Conservation (phyloP, 2,329 filamentous ascomycete species). For the Chaetomiaceae sp. region DNA sequence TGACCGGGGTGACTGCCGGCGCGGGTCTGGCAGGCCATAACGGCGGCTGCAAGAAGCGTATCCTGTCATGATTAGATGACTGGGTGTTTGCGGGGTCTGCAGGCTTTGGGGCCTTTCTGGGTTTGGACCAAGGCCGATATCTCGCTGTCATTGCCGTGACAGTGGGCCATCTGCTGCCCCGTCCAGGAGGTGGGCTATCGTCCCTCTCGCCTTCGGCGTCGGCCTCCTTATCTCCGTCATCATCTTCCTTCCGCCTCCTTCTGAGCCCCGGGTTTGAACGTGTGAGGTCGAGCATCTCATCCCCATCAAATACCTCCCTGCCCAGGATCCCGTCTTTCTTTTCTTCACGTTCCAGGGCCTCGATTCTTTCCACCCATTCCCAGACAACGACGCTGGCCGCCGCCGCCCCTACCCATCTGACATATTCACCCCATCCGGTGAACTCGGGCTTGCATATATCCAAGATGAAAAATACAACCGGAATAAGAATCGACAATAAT, state of each 20-base stretch:
- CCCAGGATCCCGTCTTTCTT: constrained; percentile 91
- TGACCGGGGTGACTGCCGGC: constrained; percentile 53
- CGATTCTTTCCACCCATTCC: constrained; percentile 97
- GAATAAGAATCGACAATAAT: constrained; percentile 75
- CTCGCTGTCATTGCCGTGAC: constrained; percentile 39
- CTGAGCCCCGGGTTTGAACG: constrained; percentile 47
- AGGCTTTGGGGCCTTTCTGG: constrained; percentile 18
- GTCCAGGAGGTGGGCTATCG: constrained; percentile 25
- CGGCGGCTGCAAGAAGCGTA: constrained; percentile 44
- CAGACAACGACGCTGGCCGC: constrained; percentile 95
- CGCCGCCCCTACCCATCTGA: constrained; percentile 91
- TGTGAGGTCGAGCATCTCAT: constrained; percentile 76
- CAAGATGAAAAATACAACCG: constrained; percentile 87
- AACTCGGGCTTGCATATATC: constrained; percentile 83
- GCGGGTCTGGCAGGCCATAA: constrained; percentile 54
- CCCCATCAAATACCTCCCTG: constrained; percentile 86
- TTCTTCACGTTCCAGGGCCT: constrained; percentile 86
- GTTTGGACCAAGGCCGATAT: constrained; percentile 33
- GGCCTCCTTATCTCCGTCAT: constrained; percentile 30
- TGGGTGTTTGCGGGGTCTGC: constrained; percentile 17
- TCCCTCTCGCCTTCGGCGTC: constrained; percentile 13
- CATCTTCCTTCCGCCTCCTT: constrained; percentile 33
- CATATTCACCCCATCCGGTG: constrained; percentile 91
- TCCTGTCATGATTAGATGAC: constrained; percentile 26
- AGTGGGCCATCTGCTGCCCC: constrained; percentile 38